A percentile compares a stretch with the other conserved stretches of the same genome.
These are phyloP conservation scores for Suillus luteus DNA, from an alignment of 768 basidiomycete species.

Conservation along the genomic window DNA sequence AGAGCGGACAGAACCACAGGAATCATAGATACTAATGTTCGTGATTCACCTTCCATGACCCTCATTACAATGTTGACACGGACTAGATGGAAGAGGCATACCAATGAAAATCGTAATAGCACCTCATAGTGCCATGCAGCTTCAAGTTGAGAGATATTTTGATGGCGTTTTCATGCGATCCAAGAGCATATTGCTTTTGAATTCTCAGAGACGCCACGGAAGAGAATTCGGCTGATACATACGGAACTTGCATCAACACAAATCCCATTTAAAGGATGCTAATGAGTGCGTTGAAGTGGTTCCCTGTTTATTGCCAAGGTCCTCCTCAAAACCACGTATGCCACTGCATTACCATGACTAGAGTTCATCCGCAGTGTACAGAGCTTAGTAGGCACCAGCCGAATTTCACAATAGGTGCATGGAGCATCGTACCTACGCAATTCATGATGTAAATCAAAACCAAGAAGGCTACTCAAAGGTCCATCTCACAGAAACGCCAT, in stretches of 20 bases:
- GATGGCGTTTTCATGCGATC: conserved; percentile 67
- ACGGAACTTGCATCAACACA: conserved; percentile 75
- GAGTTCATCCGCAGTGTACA: conserved; percentile 54
- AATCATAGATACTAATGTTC: conserved; percentile 16
- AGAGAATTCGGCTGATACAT: conserved; percentile 26
- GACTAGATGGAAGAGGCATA: conserved; percentile 16
- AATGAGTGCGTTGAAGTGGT: conserved; percentile 66
- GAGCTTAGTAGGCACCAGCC: not conserved
- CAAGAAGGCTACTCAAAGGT: conserved; percentile 44
- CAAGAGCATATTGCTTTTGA: conserved; percentile 64
- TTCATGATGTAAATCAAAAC: conserved; percentile 49
- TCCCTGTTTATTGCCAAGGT: conserved; percentile 58
- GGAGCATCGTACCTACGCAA: conserved; percentile 38
- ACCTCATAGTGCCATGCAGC: conserved; percentile 71
- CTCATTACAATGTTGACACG: conserved; percentile 10
- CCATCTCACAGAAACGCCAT: conserved; percentile 40
- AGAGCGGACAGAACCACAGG: conserved; percentile 9
- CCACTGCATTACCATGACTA: conserved; percentile 50
- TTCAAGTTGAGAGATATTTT: conserved; percentile 51
- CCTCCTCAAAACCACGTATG: conserved; percentile 64
- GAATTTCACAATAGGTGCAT: not conserved
- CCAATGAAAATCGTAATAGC: conserved; percentile 54
- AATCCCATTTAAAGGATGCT: conserved; percentile 71
- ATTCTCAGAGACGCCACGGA: not conserved
- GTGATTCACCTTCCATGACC: conserved; percentile 38